These are phyloP conservation scores for Aaosphaeria arxii DNA, from an alignment of 2,329 filamentous ascomycete species.

Conservation along the genomic window DNA sequence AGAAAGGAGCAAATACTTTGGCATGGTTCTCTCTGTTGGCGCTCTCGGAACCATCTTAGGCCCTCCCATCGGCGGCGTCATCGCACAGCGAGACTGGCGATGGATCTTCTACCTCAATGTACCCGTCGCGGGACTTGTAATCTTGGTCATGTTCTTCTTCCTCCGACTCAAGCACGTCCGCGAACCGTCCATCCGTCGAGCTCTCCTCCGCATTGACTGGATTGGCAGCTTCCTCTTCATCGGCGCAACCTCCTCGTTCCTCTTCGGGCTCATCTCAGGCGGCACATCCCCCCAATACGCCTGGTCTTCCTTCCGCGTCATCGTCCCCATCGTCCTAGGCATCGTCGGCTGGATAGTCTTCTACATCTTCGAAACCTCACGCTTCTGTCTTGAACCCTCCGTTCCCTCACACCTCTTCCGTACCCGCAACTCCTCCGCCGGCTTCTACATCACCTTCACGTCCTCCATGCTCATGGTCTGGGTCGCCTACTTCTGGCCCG, in stretches of 20 bases:
- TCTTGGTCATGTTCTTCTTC: slow-evolving; percentile 23
- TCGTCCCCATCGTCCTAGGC: slow-evolving; percentile 40
- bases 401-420: too few species aligned
- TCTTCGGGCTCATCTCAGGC: slow-evolving; percentile 46
- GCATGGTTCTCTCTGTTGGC: slow-evolving; percentile 23
- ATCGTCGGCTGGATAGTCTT: slow-evolving; percentile 41
- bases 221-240: slow-evolving; percentile 40
- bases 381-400: too few species aligned
- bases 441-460: slow-evolving; percentile 35
- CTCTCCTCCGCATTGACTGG: slow-evolving; percentile 15
- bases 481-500: slow-evolving; percentile 18
- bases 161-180: too few species aligned
- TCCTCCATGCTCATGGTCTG: slow-evolving; percentile 21
- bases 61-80: slow-evolving; percentile 29
- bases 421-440: slow-evolving; percentile 35
- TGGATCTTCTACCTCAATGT: slow-evolving; percentile 46
- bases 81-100: slow-evolving; percentile 39
- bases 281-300: slow-evolving; percentile 45
- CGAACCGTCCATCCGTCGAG: too few species aligned
- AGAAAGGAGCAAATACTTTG: slow-evolving; percentile 43
- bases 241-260: slow-evolving; percentile 36
- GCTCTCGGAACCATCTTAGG: slow-evolving; percentile 26
- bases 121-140: slow-evolving; percentile 25
- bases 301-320: slow-evolving; percentile 15
- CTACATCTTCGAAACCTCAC: too few species aligned